phyloP scores from a whole-genome alignment of 768 basidiomycete species.

The Tulasnella calospora region DNA sequence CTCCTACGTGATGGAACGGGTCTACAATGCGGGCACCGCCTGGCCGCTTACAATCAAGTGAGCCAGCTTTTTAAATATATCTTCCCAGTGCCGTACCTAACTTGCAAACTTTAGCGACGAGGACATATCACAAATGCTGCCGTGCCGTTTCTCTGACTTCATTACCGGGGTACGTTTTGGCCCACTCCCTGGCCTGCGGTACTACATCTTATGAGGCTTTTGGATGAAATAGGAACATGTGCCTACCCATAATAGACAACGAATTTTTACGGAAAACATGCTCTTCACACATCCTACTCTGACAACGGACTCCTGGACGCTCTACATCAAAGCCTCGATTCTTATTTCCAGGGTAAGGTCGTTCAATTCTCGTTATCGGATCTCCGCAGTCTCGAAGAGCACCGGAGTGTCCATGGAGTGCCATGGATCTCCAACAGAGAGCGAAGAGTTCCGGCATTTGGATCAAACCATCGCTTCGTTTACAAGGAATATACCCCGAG shows the following conservation, averaged over 20 bases:
- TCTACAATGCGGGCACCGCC: conserved; percentile 3
- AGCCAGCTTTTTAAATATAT: neutral
- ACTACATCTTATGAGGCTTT: neutral
- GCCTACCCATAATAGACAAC: conserved; percentile 20
- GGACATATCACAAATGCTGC: conserved; percentile 18
- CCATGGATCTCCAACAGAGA: conserved; percentile 43
- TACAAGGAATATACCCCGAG: conserved; percentile 52
- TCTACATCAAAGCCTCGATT: conserved; percentile 26
- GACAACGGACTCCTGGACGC: conserved; percentile 24
- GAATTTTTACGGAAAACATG: conserved; percentile 6
- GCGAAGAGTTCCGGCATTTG: conserved; percentile 58
- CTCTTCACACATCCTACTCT: conserved; percentile 20
- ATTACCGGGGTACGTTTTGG: conserved; percentile 4
- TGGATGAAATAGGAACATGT: conserved; percentile 2
- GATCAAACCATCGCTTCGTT: conserved; percentile 55
- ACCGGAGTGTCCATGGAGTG: too few relatives aligned
- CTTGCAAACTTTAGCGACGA: conserved; percentile 10
- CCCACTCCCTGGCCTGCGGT: neutral
- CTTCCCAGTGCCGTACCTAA: neutral
- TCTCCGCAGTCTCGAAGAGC: neutral
- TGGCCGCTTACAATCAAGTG: conserved; percentile 10
- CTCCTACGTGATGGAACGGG: conserved; percentile 12
- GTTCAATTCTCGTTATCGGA: conserved; percentile 24
- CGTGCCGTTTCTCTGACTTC: conserved; percentile 13
- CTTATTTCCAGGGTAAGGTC: conserved; percentile 14